Evolutionary conservation across 2,329 filamentous ascomycete genomes (phyloP).

Genomic region (Phaeosphaeriaceae sp.): DNA sequence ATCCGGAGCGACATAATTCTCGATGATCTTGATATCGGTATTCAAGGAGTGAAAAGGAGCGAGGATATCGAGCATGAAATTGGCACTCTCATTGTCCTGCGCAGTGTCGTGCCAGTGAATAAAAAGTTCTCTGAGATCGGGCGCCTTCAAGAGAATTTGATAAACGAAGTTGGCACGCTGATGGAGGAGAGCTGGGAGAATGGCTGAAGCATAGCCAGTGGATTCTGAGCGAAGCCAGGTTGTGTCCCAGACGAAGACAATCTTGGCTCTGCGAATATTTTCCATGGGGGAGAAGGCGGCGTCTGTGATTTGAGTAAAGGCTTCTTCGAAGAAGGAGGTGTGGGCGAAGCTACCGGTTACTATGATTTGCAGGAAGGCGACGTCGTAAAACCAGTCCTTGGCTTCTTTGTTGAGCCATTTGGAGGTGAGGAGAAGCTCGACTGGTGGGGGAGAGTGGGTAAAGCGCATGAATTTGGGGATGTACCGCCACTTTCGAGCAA

Average conservation of each 20-base stretch:
- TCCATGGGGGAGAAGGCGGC: slow-evolving; percentile 43
- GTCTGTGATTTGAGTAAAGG: slow-evolving; percentile 33
- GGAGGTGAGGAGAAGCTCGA: slow-evolving; percentile 37
- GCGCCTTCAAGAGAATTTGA: slow-evolving; percentile 32
- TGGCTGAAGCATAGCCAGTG: slow-evolving; percentile 20
- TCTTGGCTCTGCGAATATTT: slow-evolving; percentile 40
- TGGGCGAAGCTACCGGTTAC: slow-evolving; percentile 44
- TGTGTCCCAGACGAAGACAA: slow-evolving; percentile 43
- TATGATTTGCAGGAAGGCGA: slow-evolving; percentile 34
- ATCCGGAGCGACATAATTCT: slow-evolving; percentile 35
- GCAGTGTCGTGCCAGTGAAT: slow-evolving; percentile 45
- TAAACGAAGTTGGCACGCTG: slow-evolving; percentile 32
- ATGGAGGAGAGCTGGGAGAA: slow-evolving; percentile 38
- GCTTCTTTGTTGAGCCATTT: slow-evolving; percentile 38
- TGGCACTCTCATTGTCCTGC: slow-evolving; percentile 26
- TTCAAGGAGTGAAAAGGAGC: slow-evolving; percentile 27
- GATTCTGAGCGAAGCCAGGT: slow-evolving; percentile 36
- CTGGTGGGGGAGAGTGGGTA: slow-evolving; percentile 37
- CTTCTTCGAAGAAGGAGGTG: slow-evolving; percentile 40
- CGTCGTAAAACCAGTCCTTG: slow-evolving; percentile 44
- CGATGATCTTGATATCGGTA: slow-evolving; percentile 28
- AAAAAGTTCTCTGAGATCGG: slow-evolving; percentile 30
- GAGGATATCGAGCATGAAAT: slow-evolving; percentile 31
- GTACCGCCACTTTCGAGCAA: slow-evolving; percentile 40
- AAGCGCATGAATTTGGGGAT: slow-evolving; percentile 43